phyloP scores from a whole-genome alignment of 2,329 filamentous ascomycete genomes.

The Fusarium nurragi region DNA sequence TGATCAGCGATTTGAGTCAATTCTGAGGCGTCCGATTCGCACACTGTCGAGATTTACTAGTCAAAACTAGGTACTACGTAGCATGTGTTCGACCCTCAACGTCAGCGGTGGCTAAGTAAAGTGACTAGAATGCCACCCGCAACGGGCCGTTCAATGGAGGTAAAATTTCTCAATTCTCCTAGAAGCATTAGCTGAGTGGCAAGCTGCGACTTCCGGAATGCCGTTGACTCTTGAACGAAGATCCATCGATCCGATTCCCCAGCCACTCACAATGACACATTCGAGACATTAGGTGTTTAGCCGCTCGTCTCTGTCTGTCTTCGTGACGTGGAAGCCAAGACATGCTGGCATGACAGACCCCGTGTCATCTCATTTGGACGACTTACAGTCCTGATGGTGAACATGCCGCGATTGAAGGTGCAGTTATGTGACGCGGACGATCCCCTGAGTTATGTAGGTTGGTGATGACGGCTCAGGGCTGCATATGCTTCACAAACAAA shows the following conservation, averaged over 20 bases:
- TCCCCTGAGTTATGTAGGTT: not conserved
- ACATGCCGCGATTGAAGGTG: not conserved
- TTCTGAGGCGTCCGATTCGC: accelerated
- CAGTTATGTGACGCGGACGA: not conserved
- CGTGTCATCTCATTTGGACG: not conserved
- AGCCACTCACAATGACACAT: not conserved
- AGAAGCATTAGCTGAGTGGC: not conserved
- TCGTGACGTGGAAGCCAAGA: not conserved
- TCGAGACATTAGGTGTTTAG: not conserved
- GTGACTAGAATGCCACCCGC: not conserved
- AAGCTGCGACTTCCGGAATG: not conserved
- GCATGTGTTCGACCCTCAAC: not conserved
- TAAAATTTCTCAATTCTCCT: not conserved
- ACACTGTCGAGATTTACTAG: not conserved
- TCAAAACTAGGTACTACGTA: not conserved
- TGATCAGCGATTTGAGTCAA: too few species aligned
- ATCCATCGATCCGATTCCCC: not conserved
- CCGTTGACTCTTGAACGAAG: too few species aligned
- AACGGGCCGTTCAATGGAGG: conserved; percentile 14
- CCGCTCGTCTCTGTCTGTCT: not conserved
- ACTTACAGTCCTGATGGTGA: not conserved
- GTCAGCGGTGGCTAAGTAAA: not conserved
- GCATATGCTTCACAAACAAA: not conserved
- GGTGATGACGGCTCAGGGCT: not conserved
- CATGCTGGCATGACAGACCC: not conserved